These are phyloP conservation scores for Massariosphaeria phaeospora DNA, from an alignment of 495 filamentous ascomycete species.

Conservation along the genomic window DNA sequence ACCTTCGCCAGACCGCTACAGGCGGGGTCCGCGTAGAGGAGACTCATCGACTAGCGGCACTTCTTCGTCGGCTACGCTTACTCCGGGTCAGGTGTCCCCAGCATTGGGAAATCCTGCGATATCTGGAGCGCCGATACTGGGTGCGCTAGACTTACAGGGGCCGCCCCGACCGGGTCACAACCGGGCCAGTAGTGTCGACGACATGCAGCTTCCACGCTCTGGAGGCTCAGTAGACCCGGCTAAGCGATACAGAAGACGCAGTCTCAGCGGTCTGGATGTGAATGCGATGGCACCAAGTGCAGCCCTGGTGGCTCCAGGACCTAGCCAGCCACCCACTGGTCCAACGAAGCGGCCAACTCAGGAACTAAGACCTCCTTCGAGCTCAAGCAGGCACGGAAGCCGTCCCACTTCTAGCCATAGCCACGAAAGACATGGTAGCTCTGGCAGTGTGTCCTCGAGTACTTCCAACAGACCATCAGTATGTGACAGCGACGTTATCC, in stretches of 20 bases:
- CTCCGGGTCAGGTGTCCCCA: slow-evolving; percentile 22
- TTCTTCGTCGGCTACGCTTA: slow-evolving; percentile 11
- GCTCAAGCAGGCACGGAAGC: slow-evolving; percentile 35
- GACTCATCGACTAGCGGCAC: slow-evolving; percentile 40
- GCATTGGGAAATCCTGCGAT: slow-evolving; percentile 34
- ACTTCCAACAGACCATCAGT: slow-evolving; percentile 50
- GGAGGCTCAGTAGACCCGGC: slow-evolving; percentile 54
- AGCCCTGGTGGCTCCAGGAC: slow-evolving; percentile 1
- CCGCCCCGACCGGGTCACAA: slow-evolving; percentile 21
- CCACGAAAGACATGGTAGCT: slow-evolving; percentile 57
- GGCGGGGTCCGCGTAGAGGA: slow-evolving; percentile 51
- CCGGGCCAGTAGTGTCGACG: slow-evolving; percentile 52
- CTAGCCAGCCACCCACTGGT: not conserved
- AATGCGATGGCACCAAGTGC: slow-evolving; percentile 34
- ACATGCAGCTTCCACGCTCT: slow-evolving; percentile 45
- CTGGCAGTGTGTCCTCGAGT: slow-evolving; percentile 49
- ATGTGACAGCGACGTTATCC: slow-evolving; percentile 8
- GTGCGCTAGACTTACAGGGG: not conserved
- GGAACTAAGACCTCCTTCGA: slow-evolving; percentile 33
- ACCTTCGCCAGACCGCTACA: slow-evolving; percentile 60
- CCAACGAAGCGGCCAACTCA: slow-evolving; percentile 24
- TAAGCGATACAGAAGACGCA: slow-evolving; percentile 75
- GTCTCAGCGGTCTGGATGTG: slow-evolving; percentile 75
- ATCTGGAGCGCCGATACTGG: not conserved
- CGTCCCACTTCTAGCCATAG: slow-evolving; percentile 45